A percentile compares a stretch with the other conserved stretches of the same genome.
Conservation (phyloP, 305 asterid species). For the Lippia alba region DNA sequence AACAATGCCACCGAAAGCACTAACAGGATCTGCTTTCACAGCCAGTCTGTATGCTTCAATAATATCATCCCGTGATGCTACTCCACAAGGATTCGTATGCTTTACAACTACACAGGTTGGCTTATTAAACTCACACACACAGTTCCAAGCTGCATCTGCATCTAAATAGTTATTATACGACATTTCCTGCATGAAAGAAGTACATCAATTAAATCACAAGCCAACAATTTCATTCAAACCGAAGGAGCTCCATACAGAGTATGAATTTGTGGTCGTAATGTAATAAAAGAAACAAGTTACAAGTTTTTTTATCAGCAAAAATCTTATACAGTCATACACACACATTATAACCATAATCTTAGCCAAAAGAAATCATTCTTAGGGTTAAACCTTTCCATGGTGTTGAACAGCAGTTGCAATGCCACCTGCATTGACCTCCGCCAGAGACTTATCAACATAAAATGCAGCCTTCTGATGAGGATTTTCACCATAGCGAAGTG, state of each 20-base stretch:
- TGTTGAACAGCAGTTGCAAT: slow-evolving; percentile 89
- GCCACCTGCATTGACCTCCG: slow-evolving; percentile 94
- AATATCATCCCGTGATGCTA: slow-evolving; percentile 88
- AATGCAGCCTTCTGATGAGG: slow-evolving; percentile 98
- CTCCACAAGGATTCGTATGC: slow-evolving; percentile 98
- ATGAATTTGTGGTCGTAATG: background rate
- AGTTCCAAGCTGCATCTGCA: slow-evolving; percentile 99
- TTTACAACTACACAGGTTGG: slow-evolving; percentile 97
- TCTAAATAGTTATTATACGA: slow-evolving; percentile 92
- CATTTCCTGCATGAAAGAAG: slow-evolving; percentile 75
- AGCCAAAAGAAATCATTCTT: background rate
- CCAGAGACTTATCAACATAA: slow-evolving; percentile 89
- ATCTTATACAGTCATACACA: background rate
- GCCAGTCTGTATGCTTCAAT: slow-evolving; percentile 93
- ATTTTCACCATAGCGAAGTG: slow-evolving; percentile 97
- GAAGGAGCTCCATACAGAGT: slow-evolving; percentile 17
- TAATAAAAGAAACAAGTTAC: background rate
- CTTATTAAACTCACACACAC: slow-evolving; percentile 85
- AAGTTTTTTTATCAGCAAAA: background rate
- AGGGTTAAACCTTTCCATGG: slow-evolving; percentile 82
- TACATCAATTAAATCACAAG: slow-evolving; percentile 6
- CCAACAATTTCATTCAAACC: background rate
- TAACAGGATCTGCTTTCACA: slow-evolving; percentile 93
- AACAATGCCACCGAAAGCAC: slow-evolving; percentile 99
- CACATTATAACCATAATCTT: background rate